phyloP scores from a whole-genome alignment of 1,284 basidiomycete species.

The Gomphus bonarii region DNA sequence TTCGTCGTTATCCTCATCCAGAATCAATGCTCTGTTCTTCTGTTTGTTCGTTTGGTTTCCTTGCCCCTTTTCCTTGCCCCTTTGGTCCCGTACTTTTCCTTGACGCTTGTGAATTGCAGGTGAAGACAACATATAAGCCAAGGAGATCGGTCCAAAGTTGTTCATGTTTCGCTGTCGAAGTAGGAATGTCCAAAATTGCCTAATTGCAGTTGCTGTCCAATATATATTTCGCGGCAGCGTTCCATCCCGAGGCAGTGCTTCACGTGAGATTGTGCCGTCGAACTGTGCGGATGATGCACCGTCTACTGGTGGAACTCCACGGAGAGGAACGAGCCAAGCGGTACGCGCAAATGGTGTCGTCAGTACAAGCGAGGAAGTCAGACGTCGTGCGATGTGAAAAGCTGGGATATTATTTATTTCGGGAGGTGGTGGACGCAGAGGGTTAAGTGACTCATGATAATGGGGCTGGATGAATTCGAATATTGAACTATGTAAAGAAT shows the following conservation, averaged over 20 bases:
- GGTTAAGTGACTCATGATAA: conserved; percentile 4
- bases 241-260: not conserved
- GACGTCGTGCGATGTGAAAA: not conserved
- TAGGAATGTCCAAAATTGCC: conserved; percentile 9
- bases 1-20: not conserved
- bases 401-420: conserved; percentile 3
- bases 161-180: conserved; percentile 4
- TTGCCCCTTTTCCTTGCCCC: not conserved
- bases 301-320: not conserved
- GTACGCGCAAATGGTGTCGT: not conserved
- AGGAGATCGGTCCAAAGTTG: conserved; percentile 6
- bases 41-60: not conserved
- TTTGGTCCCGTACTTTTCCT: not conserved
- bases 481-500: not conserved
- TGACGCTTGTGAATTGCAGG: not conserved
- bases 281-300: conserved; percentile 3
- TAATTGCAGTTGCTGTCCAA: not conserved
- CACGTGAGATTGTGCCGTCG: not conserved
- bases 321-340: conserved; percentile 6
- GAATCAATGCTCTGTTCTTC: not conserved
- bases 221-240: not conserved
- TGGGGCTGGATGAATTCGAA: not conserved
- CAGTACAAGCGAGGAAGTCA: not conserved
- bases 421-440: not conserved
- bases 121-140: not conserved